phyloP scores from a whole-genome alignment of 441 rosid genomes.

The Eruca vesicaria region DNA sequence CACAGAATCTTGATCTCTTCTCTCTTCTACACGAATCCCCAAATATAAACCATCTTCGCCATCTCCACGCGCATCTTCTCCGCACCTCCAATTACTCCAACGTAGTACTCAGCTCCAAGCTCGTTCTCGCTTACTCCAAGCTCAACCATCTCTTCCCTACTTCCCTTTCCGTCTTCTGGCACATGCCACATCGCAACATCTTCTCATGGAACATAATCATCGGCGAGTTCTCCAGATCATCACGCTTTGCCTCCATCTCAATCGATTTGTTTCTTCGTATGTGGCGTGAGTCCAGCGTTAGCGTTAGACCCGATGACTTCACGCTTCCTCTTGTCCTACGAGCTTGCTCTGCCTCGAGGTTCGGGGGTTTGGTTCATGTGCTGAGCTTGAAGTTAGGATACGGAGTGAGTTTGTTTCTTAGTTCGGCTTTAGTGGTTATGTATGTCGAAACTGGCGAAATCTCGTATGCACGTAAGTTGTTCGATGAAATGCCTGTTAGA shows the following conservation, averaged over 20 bases:
- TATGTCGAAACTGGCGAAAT: constrained; percentile 36
- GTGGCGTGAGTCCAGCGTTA: constrained; percentile 38
- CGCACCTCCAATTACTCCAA: constrained; percentile 44
- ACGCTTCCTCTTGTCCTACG: constrained; percentile 62
- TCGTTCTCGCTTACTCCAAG: constrained; percentile 49
- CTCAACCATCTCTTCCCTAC: constrained; percentile 39
- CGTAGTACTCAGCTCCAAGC: constrained; percentile 55
- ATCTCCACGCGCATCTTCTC: constrained; percentile 59
- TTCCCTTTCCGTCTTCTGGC: constrained; percentile 53
- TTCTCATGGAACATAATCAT: constrained; percentile 66
- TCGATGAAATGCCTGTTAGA: constrained; percentile 50
- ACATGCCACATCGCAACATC: constrained; percentile 54
- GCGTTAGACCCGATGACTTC: constrained; percentile 53
- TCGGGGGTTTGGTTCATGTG: constrained; percentile 45
- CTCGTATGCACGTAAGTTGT: constrained; percentile 41
- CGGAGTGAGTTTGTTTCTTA: constrained; percentile 42
- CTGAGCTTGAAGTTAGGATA: constrained; percentile 51
- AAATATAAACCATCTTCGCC: constrained; percentile 42
- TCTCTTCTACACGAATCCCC: constrained; percentile 52
- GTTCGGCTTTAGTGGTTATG: constrained; percentile 48
- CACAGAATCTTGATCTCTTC: constrained; percentile 37
- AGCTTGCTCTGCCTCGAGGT: constrained; percentile 41
- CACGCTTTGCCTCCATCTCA: constrained; percentile 36
- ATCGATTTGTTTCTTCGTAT: constrained; percentile 47
- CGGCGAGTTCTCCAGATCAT: constrained; percentile 59